Percentiles rank a stretch among this genome's conserved stretches.
phyloP scores from a whole-genome alignment of 192 early-diverging fungal species.

The Rhizophagus sp. region DNA sequence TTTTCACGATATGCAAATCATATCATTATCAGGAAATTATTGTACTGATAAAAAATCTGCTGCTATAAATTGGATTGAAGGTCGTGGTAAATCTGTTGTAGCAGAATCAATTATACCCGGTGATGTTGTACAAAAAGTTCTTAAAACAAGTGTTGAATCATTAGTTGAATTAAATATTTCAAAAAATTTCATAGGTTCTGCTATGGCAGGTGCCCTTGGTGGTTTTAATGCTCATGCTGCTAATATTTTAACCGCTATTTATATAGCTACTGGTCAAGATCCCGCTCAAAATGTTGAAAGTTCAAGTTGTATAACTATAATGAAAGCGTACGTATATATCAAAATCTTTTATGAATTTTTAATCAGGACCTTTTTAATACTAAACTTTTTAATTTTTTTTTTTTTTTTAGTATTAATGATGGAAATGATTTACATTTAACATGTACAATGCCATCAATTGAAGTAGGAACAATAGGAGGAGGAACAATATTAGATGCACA shows the following conservation, averaged over 20 bases:
- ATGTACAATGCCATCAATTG: slow-evolving; percentile 91
- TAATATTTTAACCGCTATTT: slow-evolving; percentile 89
- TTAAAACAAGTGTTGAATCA: slow-evolving; percentile 83
- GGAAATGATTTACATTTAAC: slow-evolving; percentile 82
- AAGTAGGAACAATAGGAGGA: slow-evolving; percentile 93
- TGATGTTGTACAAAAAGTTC: slow-evolving; percentile 71
- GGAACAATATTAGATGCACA: slow-evolving; percentile 85
- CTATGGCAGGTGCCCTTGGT: slow-evolving; percentile 90
- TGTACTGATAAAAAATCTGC: slow-evolving; percentile 97
- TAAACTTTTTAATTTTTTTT: neutral
- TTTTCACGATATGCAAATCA: slow-evolving; percentile 76
- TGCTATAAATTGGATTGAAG: slow-evolving; percentile 97
- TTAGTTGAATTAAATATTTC: slow-evolving; percentile 78
- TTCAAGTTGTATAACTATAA: slow-evolving; percentile 90
- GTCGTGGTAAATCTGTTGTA: slow-evolving; percentile 91
- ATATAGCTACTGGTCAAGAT: slow-evolving; percentile 91
- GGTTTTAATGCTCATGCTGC: slow-evolving; percentile 96
- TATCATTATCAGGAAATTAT: slow-evolving; percentile 89
- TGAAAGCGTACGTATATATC: slow-evolving; percentile 64
- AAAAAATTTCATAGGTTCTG: slow-evolving; percentile 93
- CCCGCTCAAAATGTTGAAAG: slow-evolving; percentile 95
- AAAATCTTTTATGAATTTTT: too few relatives aligned
- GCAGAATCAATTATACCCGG: slow-evolving; percentile 84
- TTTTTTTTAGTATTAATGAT: slow-evolving; percentile 53
- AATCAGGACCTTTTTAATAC: too few relatives aligned